Evolutionary conservation across 371 early-diverging fungal species (phyloP).

Genomic region (Zychaea mexicana): DNA sequence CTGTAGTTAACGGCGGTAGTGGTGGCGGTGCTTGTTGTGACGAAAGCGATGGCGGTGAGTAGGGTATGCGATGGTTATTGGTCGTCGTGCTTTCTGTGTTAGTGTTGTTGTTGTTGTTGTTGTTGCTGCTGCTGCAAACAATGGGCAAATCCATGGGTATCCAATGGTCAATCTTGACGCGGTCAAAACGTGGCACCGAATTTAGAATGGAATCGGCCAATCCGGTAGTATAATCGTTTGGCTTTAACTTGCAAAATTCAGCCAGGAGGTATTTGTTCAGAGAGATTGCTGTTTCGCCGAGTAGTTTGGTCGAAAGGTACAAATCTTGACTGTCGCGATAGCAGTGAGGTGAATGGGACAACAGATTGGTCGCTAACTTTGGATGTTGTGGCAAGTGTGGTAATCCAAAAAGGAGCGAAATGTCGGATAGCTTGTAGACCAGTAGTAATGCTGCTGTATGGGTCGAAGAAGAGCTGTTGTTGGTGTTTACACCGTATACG

Average conservation of each 20-base stretch:
- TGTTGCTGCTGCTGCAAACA: not conserved
- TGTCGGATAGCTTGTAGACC: constrained; percentile 18
- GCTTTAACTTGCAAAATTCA: constrained; percentile 46
- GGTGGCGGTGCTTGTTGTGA: not conserved
- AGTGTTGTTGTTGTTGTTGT: no score
- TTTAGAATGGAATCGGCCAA: constrained; percentile 37
- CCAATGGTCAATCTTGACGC: constrained; percentile 10
- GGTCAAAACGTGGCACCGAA: constrained; percentile 23
- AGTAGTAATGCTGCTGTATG: constrained; percentile 2
- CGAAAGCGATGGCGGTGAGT: not conserved
- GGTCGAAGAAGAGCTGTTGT: no score
- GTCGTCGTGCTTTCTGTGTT: not conserved
- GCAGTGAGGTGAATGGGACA: constrained; percentile 16
- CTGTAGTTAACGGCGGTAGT: no score
- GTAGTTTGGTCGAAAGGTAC: constrained; percentile 16
- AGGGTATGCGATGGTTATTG: not conserved
- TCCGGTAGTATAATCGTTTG: constrained; percentile 34
- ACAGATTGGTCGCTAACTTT: constrained; percentile 5
- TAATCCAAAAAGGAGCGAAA: constrained; percentile 18
- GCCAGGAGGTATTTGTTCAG: constrained; percentile 32
- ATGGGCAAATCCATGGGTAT: constrained; percentile 11
- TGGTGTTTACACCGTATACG: constrained; percentile 21
- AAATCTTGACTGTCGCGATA: constrained; percentile 17
- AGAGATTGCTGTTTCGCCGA: constrained; percentile 23
- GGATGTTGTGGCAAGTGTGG: constrained; percentile 25